Percentiles rank a stretch among this genome's conserved stretches.
Conservation (phyloP, 2,329 filamentous ascomycete species). For the Talaromyces atroroseus region DNA sequence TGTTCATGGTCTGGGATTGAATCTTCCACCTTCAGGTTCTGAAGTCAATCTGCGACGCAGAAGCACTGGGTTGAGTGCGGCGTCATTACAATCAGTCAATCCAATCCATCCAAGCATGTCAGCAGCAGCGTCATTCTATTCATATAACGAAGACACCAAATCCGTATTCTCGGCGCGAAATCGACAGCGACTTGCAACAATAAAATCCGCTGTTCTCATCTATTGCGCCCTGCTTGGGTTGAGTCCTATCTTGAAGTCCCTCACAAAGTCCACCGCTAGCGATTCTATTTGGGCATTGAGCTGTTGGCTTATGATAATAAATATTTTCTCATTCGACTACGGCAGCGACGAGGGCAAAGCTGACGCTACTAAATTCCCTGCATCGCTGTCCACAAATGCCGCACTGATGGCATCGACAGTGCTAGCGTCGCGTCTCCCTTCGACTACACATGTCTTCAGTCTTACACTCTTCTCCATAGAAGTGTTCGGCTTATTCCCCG, state of each 20-base stretch:
- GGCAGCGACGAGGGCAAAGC: slow-evolving; percentile 51
- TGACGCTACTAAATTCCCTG: slow-evolving; percentile 47
- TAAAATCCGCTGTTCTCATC: slow-evolving; percentile 88
- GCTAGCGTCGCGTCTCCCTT: slow-evolving; percentile 79
- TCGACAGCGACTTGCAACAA: slow-evolving; percentile 66
- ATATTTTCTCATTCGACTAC: slow-evolving; percentile 98
- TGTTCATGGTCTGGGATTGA: slow-evolving; percentile 40
- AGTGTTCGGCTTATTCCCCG: slow-evolving; percentile 95
- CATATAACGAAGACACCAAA: slow-evolving; percentile 20
- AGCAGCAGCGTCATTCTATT: slow-evolving; percentile 18
- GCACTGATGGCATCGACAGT: slow-evolving; percentile 95
- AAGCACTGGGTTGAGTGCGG: slow-evolving; percentile 31
- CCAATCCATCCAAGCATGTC: slow-evolving; percentile 19
- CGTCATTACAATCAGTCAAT: slow-evolving; percentile 49
- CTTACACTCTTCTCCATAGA: slow-evolving; percentile 95
- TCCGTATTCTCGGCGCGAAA: slow-evolving; percentile 46
- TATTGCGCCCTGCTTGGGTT: slow-evolving; percentile 88
- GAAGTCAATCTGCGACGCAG: slow-evolving; percentile 25
- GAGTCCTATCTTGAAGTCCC: slow-evolving; percentile 89
- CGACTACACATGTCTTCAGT: slow-evolving; percentile 90
- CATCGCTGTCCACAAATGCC: slow-evolving; percentile 81
- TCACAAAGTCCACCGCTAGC: slow-evolving; percentile 85
- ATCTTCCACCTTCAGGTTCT: slow-evolving; percentile 33
- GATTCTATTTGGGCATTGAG: slow-evolving; percentile 98
- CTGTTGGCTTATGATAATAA: slow-evolving; percentile 86